Conservation (phyloP, 176 grass and related monocot genomes). For the Avena atlantica region DNA sequence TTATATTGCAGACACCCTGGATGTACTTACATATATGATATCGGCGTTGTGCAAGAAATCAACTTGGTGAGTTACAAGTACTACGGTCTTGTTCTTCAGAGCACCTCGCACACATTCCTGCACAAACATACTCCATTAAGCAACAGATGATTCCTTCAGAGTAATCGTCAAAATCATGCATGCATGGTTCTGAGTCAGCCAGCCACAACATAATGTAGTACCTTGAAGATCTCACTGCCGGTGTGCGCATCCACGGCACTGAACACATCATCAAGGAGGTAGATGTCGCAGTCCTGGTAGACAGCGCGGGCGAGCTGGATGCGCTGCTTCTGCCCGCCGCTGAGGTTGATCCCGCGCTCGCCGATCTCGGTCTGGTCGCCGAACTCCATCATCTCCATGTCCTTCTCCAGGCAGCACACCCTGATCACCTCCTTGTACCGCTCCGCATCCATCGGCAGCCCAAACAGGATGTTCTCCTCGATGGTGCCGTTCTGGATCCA, state of each 20-base stretch:
- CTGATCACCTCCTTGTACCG: constrained; percentile 78
- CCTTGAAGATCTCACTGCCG: constrained; percentile 85
- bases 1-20: not conserved
- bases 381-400: constrained; percentile 99
- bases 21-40: constrained; percentile 69
- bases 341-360: constrained; percentile 96
- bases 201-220: too few species aligned
- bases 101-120: constrained; percentile 89
- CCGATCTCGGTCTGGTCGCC: constrained; percentile 99
- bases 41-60: constrained; percentile 98
- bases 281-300: constrained; percentile 88
- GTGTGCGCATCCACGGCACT: constrained; percentile 95
- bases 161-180: too few species aligned
- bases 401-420: constrained; percentile 94
- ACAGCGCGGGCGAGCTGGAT: constrained; percentile 95
- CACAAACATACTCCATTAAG: not conserved
- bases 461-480: constrained; percentile 96
- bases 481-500: constrained; percentile 99
- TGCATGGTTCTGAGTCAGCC: too few species aligned
- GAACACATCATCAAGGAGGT: constrained; percentile 97
- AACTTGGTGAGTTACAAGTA: constrained; percentile 97
- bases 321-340: constrained; percentile 95
- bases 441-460: constrained; percentile 68
- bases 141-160: not conserved
- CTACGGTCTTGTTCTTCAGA: constrained; percentile 82